A percentile compares a stretch with the other conserved stretches of the same genome.
Evolutionary conservation across 2,329 filamentous ascomycete genomes (phyloP).

Genomic region (Escovopsis sp.): DNA sequence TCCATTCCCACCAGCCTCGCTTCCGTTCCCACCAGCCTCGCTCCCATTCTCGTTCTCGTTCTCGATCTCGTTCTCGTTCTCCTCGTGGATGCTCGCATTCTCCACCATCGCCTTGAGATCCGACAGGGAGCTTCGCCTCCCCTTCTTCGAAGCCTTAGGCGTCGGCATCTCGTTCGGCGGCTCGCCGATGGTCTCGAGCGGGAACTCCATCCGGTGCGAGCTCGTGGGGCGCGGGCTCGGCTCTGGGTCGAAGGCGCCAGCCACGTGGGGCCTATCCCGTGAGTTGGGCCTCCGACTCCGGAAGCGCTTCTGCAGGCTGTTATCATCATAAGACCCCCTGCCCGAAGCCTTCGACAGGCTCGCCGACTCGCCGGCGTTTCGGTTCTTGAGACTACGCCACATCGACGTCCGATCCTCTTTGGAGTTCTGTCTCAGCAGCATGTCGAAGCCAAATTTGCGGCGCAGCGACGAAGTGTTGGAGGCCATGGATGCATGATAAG

Average conservation of each 20-base stretch:
- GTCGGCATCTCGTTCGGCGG: constrained; percentile 28
- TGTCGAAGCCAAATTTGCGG: constrained; percentile 69
- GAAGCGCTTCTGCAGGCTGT: constrained; percentile 29
- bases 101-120: constrained; percentile 61
- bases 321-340: constrained; percentile 54
- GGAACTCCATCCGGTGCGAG: constrained; percentile 39
- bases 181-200: constrained; percentile 44
- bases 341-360: constrained; percentile 58
- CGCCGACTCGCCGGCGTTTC: constrained; percentile 43
- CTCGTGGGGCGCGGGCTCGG: constrained; percentile 36
- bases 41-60: constrained; percentile 23
- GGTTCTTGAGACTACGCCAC: constrained; percentile 73
- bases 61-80: too few species aligned
- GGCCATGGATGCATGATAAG: constrained; percentile 57
- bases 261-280: constrained; percentile 43
- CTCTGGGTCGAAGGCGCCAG: constrained; percentile 44
- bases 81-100: constrained; percentile 32
- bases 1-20: constrained; percentile 22
- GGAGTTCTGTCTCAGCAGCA: constrained; percentile 62
- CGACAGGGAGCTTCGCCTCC: constrained; percentile 80
- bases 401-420: constrained; percentile 64
- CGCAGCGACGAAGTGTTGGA: constrained; percentile 80
- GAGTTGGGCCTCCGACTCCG: constrained; percentile 34
- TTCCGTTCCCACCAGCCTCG: constrained; percentile 26
- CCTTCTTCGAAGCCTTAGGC: constrained; percentile 44